Conservation (phyloP, 83 land plant species). For the Diphasiastrum complanatum region DNA sequence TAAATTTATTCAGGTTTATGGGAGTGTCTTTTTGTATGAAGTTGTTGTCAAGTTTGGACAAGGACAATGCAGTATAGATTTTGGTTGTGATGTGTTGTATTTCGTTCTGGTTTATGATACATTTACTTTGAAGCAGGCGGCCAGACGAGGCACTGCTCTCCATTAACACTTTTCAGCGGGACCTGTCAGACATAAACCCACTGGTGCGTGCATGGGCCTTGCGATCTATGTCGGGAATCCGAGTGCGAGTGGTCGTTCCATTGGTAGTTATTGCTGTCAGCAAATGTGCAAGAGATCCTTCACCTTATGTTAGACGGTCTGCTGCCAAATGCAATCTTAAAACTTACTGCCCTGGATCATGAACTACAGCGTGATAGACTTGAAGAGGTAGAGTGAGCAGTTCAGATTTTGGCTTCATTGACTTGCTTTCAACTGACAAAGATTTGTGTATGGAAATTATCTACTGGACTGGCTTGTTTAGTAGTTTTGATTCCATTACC, state of each 20-base stretch:
- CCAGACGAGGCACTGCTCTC: slow-evolving; percentile 96
- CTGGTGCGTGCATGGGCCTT: slow-evolving; percentile 96
- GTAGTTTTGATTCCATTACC: too few species aligned
- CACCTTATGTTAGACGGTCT: slow-evolving; percentile 91
- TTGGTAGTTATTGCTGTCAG: slow-evolving; percentile 72
- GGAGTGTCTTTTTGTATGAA: too few species aligned
- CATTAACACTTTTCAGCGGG: slow-evolving; percentile 90
- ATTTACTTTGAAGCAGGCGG: slow-evolving; percentile 48
- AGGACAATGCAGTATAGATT: too few species aligned
- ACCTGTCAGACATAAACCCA: slow-evolving; percentile 87
- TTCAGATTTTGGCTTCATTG: too few species aligned
- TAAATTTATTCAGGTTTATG: neutral
- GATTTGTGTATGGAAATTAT: too few species aligned
- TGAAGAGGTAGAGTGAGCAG: slow-evolving; percentile 97
- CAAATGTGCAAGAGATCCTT: slow-evolving; percentile 92
- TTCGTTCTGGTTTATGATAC: too few species aligned
- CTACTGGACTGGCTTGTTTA: too few species aligned
- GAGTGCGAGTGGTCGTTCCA: slow-evolving; percentile 78
- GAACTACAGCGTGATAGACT: slow-evolving; percentile 50
- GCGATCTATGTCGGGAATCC: slow-evolving; percentile 96
- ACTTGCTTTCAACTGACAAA: too few species aligned
- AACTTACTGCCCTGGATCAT: slow-evolving; percentile 62
- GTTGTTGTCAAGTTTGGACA: too few species aligned
- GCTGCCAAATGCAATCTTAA: slow-evolving; percentile 95
- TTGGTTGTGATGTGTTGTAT: too few species aligned